Base-by-base conservation (phyloP, 1,284 basidiomycete genomes). In the Malassezia restricta region DNA sequence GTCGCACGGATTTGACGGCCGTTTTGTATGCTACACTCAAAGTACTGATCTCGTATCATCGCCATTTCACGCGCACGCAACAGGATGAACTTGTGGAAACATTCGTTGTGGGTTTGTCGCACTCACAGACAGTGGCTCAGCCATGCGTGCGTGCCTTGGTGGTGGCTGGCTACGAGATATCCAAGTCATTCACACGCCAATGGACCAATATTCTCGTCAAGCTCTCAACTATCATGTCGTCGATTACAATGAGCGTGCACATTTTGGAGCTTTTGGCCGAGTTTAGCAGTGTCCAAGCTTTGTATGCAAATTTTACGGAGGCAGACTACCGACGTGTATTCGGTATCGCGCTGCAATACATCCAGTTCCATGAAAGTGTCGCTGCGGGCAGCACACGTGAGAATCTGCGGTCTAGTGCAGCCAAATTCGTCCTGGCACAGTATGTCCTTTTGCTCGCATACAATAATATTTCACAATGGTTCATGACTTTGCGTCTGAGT, bases 401-500 rank as follows among this genome's bases (percentile, higher is more conserved):
- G 39, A 65, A 68, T 49, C 63, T 64, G 30, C 58, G 63, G 9
- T 57, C 64, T 9, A 70, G 62, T 42, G 67, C 70, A 5, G 58
- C 66, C 2, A 55, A 85, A 1, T 92, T 86, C 80, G 87, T 91
- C 3, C 79, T 96, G 41, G 87, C 88, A 6, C 91, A 98, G 74
- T 90, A 96, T 68, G 88, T 98, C 11, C 85, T 92, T 50, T 82
- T 89, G 65, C 80, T 96, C 64, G 90, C 90, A 0, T 96, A 90
- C 76, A 87, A 86, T 71, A 83, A 86, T 58, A 86, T 98, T 57
- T 92, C 94, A 65, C 79, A 86, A 32, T 98, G 94, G 94, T 98
- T 95, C 77, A 79, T 95, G 49, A 84, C 87, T 0, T 76, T 98
- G 56, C 84, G 84, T 65, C 79, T 94, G n/a, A 78, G 82, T 0